Conservation (phyloP, 2,329 filamentous ascomycete genomes). For the Cryphonectria radicalis region DNA sequence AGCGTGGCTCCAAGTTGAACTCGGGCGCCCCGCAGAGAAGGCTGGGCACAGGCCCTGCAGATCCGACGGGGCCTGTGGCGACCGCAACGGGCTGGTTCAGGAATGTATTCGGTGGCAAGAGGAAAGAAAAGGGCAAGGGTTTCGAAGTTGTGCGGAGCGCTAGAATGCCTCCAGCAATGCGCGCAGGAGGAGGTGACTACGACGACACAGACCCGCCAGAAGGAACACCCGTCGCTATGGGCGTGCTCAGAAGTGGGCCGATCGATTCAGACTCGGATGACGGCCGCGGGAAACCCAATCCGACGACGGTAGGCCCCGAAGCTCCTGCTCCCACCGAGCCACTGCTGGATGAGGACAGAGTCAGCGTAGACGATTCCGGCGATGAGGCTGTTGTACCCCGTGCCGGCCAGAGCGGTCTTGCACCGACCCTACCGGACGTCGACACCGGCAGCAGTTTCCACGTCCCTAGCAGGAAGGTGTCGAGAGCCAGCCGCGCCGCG, state of each 20-base stretch:
- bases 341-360: slow-evolving; percentile 52
- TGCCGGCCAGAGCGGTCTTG: slow-evolving; percentile 33
- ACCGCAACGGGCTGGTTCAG: slow-evolving; percentile 91
- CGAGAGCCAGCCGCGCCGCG: slow-evolving; percentile 54
- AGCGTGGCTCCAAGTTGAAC: slow-evolving; percentile 80
- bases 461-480: slow-evolving; percentile 65
- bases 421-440: slow-evolving; percentile 64
- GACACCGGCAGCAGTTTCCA: slow-evolving; percentile 64
- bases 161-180: slow-evolving; percentile 79
- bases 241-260: slow-evolving; percentile 61
- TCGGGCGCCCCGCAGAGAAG: slow-evolving; percentile 81
- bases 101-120: slow-evolving; percentile 77
- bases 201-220: slow-evolving; percentile 70
- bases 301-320: slow-evolving; percentile 37
- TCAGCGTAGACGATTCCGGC: slow-evolving; percentile 50
- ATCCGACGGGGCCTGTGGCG: slow-evolving; percentile 89
- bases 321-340: slow-evolving; percentile 41
- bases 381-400: slow-evolving; percentile 50
- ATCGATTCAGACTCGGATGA: slow-evolving; percentile 66
- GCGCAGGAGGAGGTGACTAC: slow-evolving; percentile 56
- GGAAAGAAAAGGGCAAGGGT: slow-evolving; percentile 92
- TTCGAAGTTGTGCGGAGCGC: slow-evolving; percentile 95
- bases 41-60: slow-evolving; percentile 89
- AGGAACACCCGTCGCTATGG: slow-evolving; percentile 68
- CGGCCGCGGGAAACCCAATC: slow-evolving; percentile 46